These are phyloP conservation scores for Capsicum pubescens DNA, from an alignment of 257 asterid species.

Conservation along the genomic window DNA sequence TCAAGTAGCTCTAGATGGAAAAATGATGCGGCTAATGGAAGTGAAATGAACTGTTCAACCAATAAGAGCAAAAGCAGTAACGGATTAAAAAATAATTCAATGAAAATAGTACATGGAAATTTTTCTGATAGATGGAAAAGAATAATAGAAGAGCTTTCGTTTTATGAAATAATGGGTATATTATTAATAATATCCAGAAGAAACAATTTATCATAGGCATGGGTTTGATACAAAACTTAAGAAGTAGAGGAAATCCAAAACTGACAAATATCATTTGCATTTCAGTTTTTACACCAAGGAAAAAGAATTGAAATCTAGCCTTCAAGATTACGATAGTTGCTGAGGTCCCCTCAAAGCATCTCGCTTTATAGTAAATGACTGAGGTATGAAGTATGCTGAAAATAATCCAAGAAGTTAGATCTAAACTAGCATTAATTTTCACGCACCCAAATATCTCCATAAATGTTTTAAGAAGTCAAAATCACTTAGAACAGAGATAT, in stretches of 20 bases:
- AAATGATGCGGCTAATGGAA: background rate
- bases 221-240: background rate
- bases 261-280: background rate
- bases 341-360: slow-evolving; percentile 5
- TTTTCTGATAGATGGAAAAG: background rate
- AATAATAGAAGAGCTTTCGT: background rate
- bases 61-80: background rate
- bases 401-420: slow-evolving; percentile 13
- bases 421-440: background rate
- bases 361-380: background rate
- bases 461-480: background rate
- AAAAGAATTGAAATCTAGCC: background rate
- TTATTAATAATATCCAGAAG: background rate
- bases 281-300: background rate
- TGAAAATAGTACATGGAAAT: background rate
- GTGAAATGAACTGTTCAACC: background rate
- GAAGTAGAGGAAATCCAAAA: background rate
- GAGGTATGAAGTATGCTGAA: background rate
- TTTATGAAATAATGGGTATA: background rate
- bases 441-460: background rate
- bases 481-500: background rate
- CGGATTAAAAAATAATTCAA: background rate
- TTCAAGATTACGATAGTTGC: background rate
- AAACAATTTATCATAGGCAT: background rate
- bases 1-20: background rate